phyloP scores from a whole-genome alignment of 2,329 filamentous ascomycete genomes.

The Dryadomyces quercivorus region DNA sequence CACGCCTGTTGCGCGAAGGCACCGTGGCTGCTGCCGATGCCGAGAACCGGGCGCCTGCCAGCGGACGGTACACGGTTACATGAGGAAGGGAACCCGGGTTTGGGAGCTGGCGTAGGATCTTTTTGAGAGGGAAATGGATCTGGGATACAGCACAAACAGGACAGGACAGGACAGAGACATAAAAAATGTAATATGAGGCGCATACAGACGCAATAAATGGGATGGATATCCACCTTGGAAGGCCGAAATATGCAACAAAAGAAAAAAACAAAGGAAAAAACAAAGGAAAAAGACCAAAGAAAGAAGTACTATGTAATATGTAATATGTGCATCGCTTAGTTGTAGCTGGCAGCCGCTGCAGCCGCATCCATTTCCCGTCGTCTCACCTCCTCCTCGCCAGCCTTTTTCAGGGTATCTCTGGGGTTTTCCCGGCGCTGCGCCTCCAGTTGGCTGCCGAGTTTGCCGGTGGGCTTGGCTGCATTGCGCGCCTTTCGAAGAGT shows the following conservation, averaged over 20 bases:
- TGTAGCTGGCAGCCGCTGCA: slow-evolving; percentile 42
- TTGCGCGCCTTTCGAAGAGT: slow-evolving; percentile 14
- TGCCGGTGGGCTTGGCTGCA: slow-evolving; percentile 45
- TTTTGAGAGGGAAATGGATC: not conserved
- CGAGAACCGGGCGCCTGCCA: slow-evolving; percentile 65
- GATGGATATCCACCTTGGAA: not conserved
- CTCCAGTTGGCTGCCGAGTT: slow-evolving; percentile 57
- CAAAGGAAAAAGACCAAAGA: no score
- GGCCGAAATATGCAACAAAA: not conserved
- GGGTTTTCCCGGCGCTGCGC: slow-evolving; percentile 68
- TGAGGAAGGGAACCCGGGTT: slow-evolving; percentile 22
- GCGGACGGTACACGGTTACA: slow-evolving; percentile 77
- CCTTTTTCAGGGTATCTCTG: slow-evolving; percentile 53
- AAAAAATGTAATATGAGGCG: no score
- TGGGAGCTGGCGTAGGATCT: not conserved
- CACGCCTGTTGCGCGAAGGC: slow-evolving; percentile 76
- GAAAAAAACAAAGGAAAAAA: no score
- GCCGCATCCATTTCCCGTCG: slow-evolving; percentile 56
- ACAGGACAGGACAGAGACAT: no score
- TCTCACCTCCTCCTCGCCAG: slow-evolving; percentile 52
- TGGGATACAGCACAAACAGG: no score
- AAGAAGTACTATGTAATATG: no score
- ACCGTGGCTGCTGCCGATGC: slow-evolving; percentile 81
- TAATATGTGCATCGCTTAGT: slow-evolving; percentile 29
- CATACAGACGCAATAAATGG: not conserved